A percentile compares a stretch with the other conserved stretches of the same genome.
Evolutionary conservation across 176 grass and related monocot genomes (phyloP).

Genomic region (Rhynchospora breviuscula): DNA sequence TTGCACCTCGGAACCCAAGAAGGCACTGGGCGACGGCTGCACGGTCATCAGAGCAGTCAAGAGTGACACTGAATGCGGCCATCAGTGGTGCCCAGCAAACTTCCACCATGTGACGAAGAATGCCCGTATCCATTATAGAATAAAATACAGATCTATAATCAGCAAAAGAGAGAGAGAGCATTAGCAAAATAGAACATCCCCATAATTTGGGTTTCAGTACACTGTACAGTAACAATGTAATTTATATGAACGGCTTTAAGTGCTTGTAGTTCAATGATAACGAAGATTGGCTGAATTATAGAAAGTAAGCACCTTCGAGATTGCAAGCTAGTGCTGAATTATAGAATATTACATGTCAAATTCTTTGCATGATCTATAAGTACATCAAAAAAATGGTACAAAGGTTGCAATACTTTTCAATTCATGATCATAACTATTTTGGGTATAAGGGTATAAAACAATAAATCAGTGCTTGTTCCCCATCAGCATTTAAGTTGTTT

Average conservation of each 20-base stretch:
- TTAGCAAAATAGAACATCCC: constrained; percentile 12
- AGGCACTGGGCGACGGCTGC: constrained; percentile 86
- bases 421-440: no score
- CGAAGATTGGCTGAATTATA: neutral
- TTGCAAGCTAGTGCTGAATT: no score
- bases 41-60: constrained; percentile 83
- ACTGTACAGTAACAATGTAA: constrained; percentile 1
- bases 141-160: constrained; percentile 86
- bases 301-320: neutral
- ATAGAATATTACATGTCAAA: no score
- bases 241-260: neutral
- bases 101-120: constrained; percentile 96
- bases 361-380: no score
- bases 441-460: no score
- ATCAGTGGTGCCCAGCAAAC: constrained; percentile 99
- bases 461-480: no score
- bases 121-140: constrained; percentile 68
- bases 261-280: neutral
- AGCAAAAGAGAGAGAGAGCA: neutral
- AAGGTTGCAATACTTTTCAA: no score
- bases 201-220: constrained; percentile 15
- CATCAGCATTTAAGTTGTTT: neutral
- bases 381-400: no score
- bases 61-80: constrained; percentile 92
- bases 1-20: constrained; percentile 68